phyloP scores from a whole-genome alignment of 2,329 filamentous ascomycete genomes.

The Pseudofabraea citricarpa region DNA sequence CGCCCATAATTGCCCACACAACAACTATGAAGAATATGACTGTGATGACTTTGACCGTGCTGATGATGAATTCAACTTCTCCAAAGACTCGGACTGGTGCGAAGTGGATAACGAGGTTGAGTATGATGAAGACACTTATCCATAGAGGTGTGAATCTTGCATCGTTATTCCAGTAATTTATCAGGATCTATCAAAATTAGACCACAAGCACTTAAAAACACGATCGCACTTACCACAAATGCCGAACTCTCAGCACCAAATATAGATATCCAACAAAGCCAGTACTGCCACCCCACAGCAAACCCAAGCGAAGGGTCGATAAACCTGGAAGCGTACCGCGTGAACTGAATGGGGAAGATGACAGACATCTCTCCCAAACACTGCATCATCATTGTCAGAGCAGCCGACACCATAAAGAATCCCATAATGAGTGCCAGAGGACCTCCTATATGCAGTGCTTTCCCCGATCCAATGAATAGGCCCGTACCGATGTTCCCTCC shows the following conservation, averaged over 20 bases:
- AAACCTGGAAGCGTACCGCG: conserved; percentile 26
- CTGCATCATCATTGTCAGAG: conserved; percentile 43
- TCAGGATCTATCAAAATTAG: conserved; percentile 45
- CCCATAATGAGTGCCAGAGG: conserved; percentile 60
- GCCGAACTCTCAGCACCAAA: conserved; percentile 66
- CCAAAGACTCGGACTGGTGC: conserved; percentile 66
- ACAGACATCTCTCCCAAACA: conserved; percentile 63
- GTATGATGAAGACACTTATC: conserved; percentile 65
- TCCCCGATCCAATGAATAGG: conserved; percentile 36
- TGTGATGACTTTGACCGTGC: conserved; percentile 69
- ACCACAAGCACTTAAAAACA: too few relatives aligned
- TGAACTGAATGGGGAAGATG: conserved; percentile 17
- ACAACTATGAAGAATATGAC: conserved; percentile 70
- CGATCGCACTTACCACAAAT: conserved; percentile 38
- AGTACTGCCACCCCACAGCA: conserved; percentile 74
- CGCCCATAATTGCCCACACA: conserved; percentile 58
- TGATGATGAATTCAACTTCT: conserved; percentile 72
- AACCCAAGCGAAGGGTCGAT: conserved; percentile 55
- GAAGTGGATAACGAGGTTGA: conserved; percentile 63
- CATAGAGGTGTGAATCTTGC: conserved; percentile 54
- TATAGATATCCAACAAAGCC: conserved; percentile 68
- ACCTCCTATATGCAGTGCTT: conserved; percentile 54
- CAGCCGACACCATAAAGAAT: conserved; percentile 51
- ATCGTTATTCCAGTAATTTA: conserved; percentile 65
- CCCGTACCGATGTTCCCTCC: conserved; percentile 36